Conservation (phyloP, 345 rosid genomes). For the Toxicodendron radicans region DNA sequence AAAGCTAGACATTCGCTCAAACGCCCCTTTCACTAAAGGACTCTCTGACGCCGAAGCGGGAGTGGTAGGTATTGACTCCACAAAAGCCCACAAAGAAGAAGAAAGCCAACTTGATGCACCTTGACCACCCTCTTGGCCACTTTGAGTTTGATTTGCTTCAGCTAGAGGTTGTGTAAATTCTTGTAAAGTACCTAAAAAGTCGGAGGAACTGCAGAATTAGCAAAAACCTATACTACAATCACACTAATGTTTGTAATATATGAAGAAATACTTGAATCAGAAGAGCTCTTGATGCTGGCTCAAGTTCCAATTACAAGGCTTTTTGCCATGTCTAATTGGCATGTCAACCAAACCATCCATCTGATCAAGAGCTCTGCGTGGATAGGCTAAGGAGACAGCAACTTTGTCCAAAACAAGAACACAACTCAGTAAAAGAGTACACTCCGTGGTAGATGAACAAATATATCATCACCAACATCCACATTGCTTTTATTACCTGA, state of each 20-base stretch:
- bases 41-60: slow-evolving; percentile 87
- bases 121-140: slow-evolving; percentile 28
- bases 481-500: slow-evolving; percentile 48
- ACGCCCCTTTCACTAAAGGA: slow-evolving; percentile 60
- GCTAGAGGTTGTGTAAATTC: slow-evolving; percentile 19
- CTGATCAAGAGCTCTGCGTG: slow-evolving; percentile 45
- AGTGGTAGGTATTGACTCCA: slow-evolving; percentile 80
- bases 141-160: slow-evolving; percentile 33
- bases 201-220: slow-evolving; percentile 25
- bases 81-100: slow-evolving; percentile 67
- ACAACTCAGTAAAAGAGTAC: slow-evolving; percentile 25
- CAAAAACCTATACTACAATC: slow-evolving; percentile 8
- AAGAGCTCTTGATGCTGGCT: slow-evolving; percentile 53
- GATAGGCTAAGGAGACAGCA: slow-evolving; percentile 44
- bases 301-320: slow-evolving; percentile 35
- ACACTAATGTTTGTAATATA: neutral
- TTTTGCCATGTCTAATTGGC: slow-evolving; percentile 38
- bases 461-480: slow-evolving; percentile 7
- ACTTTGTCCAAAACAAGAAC: slow-evolving; percentile 39
- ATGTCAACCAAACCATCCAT: slow-evolving; percentile 44
- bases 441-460: slow-evolving; percentile 22
- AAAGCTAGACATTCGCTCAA: slow-evolving; percentile 70
- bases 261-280: slow-evolving; percentile 38
- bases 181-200: slow-evolving; percentile 43
- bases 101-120: slow-evolving; percentile 48